Base-by-base conservation (phyloP, 2,329 filamentous ascomycete species). In the Lasiodiplodia citricola region DNA sequence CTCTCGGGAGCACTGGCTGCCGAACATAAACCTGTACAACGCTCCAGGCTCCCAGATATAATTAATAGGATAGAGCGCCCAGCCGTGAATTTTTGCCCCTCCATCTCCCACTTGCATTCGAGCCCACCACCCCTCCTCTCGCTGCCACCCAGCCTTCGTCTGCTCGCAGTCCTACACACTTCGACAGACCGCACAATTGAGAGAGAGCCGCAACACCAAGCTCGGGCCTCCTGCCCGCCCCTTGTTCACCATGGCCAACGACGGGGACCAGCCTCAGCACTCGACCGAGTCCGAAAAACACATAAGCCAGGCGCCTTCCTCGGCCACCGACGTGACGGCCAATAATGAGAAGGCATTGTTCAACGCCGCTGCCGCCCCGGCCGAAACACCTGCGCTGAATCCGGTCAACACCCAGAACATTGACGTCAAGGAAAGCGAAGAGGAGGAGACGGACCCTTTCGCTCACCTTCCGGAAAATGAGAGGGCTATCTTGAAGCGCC, bases 381-480 rank as follows among this genome's bases (percentile, higher is more conserved):
- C 41, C 4, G 62, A 69, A 14, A 23, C 44, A 18, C 65, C 55
- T 7, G 57, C 31, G 6, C 10, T 67, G 25, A 55, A 67, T 8
- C 51, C 37, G 4, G 41, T 60, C 13, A 35, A 54, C 47, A n/a
- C 66, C n/a, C 18, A 52, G 5, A 7, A 73, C 47, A 70, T 74
- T 14, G 18, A 64, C 21, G 71, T 74, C 37, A 75, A 80, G 57
- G 75, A 80, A 52, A 75, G 75, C 18, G 67, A 76, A 13, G 77
- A 80, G 21, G 82, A 84, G 51, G 75, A 82, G 3, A 83, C 87
- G 65, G 86, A 89, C 73, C 82, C 87, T 3, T 89, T 88, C 75
- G 82, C 82, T 31, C 87, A 92, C 76, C 83, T 94, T 3, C 87
- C 91, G 1, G 79, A 86, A 10, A 76, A 90, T 69, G 91, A 95